Evolutionary conservation across 192 early-diverging fungal genomes (phyloP), one percentile per base, ranked within the genome.

Genomic region (Spinellus fusiger): DNA sequence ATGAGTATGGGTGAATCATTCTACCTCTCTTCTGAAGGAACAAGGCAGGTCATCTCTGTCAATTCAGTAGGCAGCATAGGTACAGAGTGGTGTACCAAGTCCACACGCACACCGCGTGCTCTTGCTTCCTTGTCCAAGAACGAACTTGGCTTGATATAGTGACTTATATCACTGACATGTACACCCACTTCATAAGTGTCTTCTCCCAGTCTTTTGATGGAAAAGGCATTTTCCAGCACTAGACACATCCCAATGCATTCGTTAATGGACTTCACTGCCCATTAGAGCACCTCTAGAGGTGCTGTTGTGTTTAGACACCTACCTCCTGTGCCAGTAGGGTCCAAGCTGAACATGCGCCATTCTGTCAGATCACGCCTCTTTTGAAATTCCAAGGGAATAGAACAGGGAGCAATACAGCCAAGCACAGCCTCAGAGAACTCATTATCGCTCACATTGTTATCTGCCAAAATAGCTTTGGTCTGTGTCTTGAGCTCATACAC

Each of bases 81-180:
- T 54, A 98, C 94, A n/a, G 91, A 79, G 64, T 92, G 89, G 71
- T 99, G 92, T n/a, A 98, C 89, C 58, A 98, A 75, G 62, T 98
- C 95, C 1, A 97, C 94, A 5, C 91, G 92, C 2, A 94, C 96
- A 9, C 89, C 93, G 61, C 97, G 81, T 10, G 87, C 74, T 28
- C 89, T 84, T 3, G 97, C 97, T 69, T 99, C 97, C 44, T 83
- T 67, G 65, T 99, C 97, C 84, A 99, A 90, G 1, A 92, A 84
- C 22, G 88, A 94, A 55, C 84, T 83, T 27, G 89, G 84, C 64
- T 92, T 91, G 47, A 99, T 93, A 84, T 98, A 98, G 74, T 96
- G 87, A 34, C 89, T 88, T 8, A 98, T 94, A 74, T 99, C 97
- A 25, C 94, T 93, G 74, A 98, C 93, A 63, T 97, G 83, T 10